Percentiles rank a stretch among this genome's conserved stretches.
phyloP scores from a whole-genome alignment of 257 asterid genomes.

The Nicotiana noctiflora region DNA sequence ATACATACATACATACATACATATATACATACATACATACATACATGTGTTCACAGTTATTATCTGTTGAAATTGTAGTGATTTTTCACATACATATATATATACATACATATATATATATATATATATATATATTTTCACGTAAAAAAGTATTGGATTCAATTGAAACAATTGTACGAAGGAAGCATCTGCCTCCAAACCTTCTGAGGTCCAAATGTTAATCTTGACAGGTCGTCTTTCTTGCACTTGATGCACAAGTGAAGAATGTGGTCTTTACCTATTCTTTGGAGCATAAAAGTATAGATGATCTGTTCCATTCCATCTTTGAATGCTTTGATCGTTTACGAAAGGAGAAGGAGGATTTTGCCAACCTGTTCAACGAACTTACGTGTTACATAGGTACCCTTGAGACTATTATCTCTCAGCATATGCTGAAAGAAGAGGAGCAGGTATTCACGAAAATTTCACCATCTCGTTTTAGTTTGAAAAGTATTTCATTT shows the following conservation, averaged over 20 bases:
- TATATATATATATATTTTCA: too few relatives aligned
- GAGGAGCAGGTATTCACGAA: conserved; percentile 59
- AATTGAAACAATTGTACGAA: not conserved
- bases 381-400: conserved; percentile 53
- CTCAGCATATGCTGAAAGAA: conserved; percentile 86
- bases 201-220: conserved; percentile 19
- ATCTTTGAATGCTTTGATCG: conserved; percentile 50
- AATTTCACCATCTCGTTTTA: not conserved
- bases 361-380: conserved; percentile 35
- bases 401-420: conserved; percentile 46
- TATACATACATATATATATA: too few relatives aligned
- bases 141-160: not conserved
- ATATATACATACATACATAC: too few relatives aligned
- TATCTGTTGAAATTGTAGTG: too few relatives aligned
- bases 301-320: conserved; percentile 46
- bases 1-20: too few relatives aligned
- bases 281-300: conserved; percentile 57
- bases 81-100: too few relatives aligned
- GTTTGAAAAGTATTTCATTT: not conserved
- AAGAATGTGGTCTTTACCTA: conserved; percentile 60
- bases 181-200: not conserved
- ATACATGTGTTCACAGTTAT: too few relatives aligned
- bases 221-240: conserved; percentile 70
- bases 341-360: conserved; percentile 35
- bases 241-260: conserved; percentile 58